These are phyloP conservation scores for Candida ulmi DNA, from an alignment of 805 yeast species.

Conservation along the genomic window DNA sequence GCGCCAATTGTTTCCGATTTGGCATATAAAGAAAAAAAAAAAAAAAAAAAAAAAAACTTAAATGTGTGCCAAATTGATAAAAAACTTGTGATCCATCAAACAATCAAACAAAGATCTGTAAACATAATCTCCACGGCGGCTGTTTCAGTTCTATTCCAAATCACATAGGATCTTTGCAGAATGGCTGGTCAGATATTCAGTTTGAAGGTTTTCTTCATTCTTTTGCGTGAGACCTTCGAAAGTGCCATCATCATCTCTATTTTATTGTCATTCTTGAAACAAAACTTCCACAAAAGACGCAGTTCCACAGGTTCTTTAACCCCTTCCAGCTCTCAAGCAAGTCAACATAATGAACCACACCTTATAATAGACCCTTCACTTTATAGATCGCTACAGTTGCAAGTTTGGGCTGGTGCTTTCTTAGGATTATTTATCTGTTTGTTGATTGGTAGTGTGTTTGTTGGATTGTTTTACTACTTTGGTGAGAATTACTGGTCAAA, in stretches of 20 bases:
- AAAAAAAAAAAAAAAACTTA: no score
- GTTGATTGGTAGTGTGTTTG: slow-evolving; percentile 66
- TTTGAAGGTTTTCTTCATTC: slow-evolving; percentile 70
- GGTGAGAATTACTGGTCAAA: slow-evolving; percentile 84
- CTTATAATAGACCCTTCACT: slow-evolving; percentile 25
- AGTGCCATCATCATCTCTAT: slow-evolving; percentile 91
- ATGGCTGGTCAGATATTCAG: slow-evolving; percentile 28
- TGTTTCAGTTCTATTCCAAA: no score
- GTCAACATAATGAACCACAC: not conserved
- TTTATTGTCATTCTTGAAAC: slow-evolving; percentile 83
- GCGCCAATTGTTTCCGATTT: not conserved
- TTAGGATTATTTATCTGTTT: slow-evolving; percentile 67
- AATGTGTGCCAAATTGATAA: no score
- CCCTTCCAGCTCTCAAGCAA: not conserved
- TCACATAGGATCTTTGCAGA: no score
- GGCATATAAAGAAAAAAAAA: no score
- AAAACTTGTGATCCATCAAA: no score
- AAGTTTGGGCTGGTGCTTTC: slow-evolving; percentile 81
- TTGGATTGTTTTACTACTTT: slow-evolving; percentile 66
- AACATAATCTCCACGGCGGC: no score
- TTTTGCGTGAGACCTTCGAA: slow-evolving; percentile 89
- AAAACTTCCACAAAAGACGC: slow-evolving; percentile 52
- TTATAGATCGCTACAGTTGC: slow-evolving; percentile 48
- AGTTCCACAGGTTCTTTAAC: slow-evolving; percentile 1
- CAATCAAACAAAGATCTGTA: no score